Evolutionary conservation across 371 early-diverging fungal species (phyloP).

Genomic region (Syncephalastrum racemosum): DNA sequence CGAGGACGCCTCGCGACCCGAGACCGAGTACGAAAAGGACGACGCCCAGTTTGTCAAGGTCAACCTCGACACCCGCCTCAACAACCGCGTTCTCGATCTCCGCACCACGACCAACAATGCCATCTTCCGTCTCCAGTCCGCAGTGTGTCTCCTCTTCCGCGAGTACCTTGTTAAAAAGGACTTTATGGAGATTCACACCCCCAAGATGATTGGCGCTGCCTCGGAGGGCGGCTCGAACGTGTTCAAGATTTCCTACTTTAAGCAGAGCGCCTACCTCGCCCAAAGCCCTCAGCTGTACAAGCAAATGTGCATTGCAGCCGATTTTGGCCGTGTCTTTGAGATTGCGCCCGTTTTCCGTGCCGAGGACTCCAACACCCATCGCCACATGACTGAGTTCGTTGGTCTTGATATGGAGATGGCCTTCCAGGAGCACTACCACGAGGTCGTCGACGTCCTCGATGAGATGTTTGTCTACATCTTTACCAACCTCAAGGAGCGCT

Average conservation of each 20-base stretch:
- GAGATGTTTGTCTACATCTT: conserved; percentile 93
- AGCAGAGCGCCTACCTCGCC: conserved; percentile 92
- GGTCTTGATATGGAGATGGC: conserved; percentile 99
- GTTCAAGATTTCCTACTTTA: conserved; percentile 98
- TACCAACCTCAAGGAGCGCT: conserved; percentile 82
- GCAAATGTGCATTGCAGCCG: conserved; percentile 99
- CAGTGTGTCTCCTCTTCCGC: conserved; percentile 94
- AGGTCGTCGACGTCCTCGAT: conserved; percentile 91
- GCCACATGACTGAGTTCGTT: conserved; percentile 99
- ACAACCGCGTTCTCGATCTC: conserved; percentile 97
- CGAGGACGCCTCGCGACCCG: conserved; percentile 94
- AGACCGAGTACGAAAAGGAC: conserved; percentile 75
- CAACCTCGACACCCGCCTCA: conserved; percentile 91
- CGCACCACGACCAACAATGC: conserved; percentile 97
- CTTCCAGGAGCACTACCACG: conserved; percentile 97
- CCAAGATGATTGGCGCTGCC: conserved; percentile 96
- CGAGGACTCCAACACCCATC: conserved; percentile 98
- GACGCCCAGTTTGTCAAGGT: conserved; percentile 77
- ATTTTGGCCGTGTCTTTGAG: conserved; percentile 98
- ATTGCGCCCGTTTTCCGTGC: conserved; percentile 99
- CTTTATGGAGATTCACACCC: conserved; percentile 99
- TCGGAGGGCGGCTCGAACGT: conserved; percentile 99
- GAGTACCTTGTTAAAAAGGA: conserved; percentile 82
- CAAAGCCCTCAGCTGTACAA: conserved; percentile 99
- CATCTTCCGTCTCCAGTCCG: conserved; percentile 97